Evolutionary conservation across 768 basidiomycete genomes (phyloP).

Genomic region (Tephrocybe sp.): DNA sequence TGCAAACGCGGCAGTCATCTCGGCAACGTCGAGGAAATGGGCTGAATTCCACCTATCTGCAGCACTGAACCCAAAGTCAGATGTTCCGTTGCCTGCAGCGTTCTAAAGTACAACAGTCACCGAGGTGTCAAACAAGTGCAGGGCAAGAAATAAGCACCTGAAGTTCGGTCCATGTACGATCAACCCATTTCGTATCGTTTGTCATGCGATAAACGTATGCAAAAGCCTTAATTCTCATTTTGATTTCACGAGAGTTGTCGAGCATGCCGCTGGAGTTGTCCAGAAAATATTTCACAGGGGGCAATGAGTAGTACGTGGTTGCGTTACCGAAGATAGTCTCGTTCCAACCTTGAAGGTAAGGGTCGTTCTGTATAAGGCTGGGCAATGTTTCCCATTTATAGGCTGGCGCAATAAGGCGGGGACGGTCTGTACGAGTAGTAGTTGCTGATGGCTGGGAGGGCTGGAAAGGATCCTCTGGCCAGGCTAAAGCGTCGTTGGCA

Average conservation of each 20-base stretch:
- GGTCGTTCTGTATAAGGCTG: slow-evolving; percentile 71
- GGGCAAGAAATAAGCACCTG: slow-evolving; percentile 32
- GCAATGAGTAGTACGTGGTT: slow-evolving; percentile 57
- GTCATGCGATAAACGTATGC: slow-evolving; percentile 89
- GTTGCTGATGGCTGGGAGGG: slow-evolving; percentile 63
- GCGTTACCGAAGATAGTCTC: slow-evolving; percentile 88
- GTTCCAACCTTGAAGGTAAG: slow-evolving; percentile 90
- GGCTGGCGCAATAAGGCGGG: slow-evolving; percentile 85
- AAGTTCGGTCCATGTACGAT: slow-evolving; percentile 81
- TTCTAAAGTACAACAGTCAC: slow-evolving; percentile 40
- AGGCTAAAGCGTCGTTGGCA: slow-evolving; percentile 48
- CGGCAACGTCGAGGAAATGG: slow-evolving; percentile 94
- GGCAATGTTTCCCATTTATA: slow-evolving; percentile 91
- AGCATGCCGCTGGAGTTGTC: slow-evolving; percentile 91
- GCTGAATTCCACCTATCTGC: slow-evolving; percentile 74
- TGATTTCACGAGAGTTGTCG: slow-evolving; percentile 86
- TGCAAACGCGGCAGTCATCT: slow-evolving; percentile 86
- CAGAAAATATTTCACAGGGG: slow-evolving; percentile 63
- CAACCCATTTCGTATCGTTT: slow-evolving; percentile 88
- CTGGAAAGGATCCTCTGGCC: slow-evolving; percentile 79
- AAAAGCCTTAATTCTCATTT: slow-evolving; percentile 90
- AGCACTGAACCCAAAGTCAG: slow-evolving; percentile 61
- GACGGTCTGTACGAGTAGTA: slow-evolving; percentile 70
- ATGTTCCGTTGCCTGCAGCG: slow-evolving; percentile 68
- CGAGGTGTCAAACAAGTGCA: background rate